phyloP scores from a whole-genome alignment of 106 monocot species.

The Allium fistulosum region DNA sequence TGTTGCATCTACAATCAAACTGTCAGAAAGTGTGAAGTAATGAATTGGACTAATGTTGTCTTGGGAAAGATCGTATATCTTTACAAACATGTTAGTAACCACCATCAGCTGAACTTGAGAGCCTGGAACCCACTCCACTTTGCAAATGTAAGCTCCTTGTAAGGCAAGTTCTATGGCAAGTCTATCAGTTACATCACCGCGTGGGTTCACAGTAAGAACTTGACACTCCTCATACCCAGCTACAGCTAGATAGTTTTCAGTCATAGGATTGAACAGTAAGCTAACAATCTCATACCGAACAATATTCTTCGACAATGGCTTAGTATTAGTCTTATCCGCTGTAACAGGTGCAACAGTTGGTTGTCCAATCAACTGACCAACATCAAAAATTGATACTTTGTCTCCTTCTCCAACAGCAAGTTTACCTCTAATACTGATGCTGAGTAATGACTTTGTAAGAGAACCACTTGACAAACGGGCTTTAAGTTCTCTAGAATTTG shows the following conservation, averaged over 20 bases:
- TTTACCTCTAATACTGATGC: conserved; percentile 66
- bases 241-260: conserved; percentile 87
- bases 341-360: conserved; percentile 53
- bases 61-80: conserved; percentile 96
- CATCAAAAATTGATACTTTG: conserved; percentile 92
- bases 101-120: conserved; percentile 97
- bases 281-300: conserved; percentile 96
- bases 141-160: conserved; percentile 81
- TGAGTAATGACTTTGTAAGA: conserved; percentile 77
- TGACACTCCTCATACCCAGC: conserved; percentile 96
- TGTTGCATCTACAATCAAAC: conserved; percentile 81
- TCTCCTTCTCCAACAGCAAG: conserved; percentile 99
- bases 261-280: conserved; percentile 70
- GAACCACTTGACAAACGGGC: conserved; percentile 65
- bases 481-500: conserved; percentile 89
- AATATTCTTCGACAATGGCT: conserved; percentile 84
- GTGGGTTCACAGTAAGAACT: conserved; percentile 86
- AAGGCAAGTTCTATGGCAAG: conserved; percentile 96
- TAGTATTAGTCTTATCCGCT: conserved; percentile 81
- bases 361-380: conserved; percentile 88
- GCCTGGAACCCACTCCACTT: conserved; percentile 91
- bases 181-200: conserved; percentile 97
- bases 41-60: conserved; percentile 96
- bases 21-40: conserved; percentile 76
- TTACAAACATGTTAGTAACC: conserved; percentile 90